These are phyloP conservation scores for Pistacia integerrima DNA, from an alignment of 345 rosid genomes.

Conservation along the genomic window DNA sequence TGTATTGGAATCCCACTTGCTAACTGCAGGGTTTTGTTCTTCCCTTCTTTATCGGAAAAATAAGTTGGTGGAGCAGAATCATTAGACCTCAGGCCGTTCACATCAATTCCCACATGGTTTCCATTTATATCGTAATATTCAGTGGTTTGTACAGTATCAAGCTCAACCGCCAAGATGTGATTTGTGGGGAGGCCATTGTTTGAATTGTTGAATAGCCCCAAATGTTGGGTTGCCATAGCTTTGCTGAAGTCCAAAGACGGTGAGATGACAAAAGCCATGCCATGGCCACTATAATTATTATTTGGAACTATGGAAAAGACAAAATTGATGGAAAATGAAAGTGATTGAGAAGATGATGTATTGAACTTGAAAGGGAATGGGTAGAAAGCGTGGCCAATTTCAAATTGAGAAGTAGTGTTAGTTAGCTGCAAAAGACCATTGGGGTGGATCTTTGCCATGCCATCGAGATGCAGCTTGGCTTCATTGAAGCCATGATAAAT, in stretches of 20 bases:
- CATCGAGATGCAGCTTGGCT: background rate
- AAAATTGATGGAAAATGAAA: slow-evolving; percentile 29
- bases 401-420: slow-evolving; percentile 31
- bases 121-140: slow-evolving; percentile 49
- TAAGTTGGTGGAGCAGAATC: slow-evolving; percentile 42
- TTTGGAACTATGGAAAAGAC: slow-evolving; percentile 24
- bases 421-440: slow-evolving; percentile 64
- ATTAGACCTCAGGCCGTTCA: slow-evolving; percentile 45
- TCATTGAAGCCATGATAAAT: slow-evolving; percentile 11
- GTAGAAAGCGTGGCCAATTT: slow-evolving; percentile 14
- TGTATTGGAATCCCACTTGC: slow-evolving; percentile 43
- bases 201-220: slow-evolving; percentile 45
- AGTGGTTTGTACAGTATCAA: slow-evolving; percentile 44
- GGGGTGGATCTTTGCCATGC: slow-evolving; percentile 32
- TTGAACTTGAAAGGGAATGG: slow-evolving; percentile 7
- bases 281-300: slow-evolving; percentile 18
- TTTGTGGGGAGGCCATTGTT: slow-evolving; percentile 26
- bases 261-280: slow-evolving; percentile 28
- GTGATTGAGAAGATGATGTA: slow-evolving; percentile 4
- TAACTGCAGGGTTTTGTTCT: slow-evolving; percentile 33
- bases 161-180: slow-evolving; percentile 56
- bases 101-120: slow-evolving; percentile 64
- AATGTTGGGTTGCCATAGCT: slow-evolving; percentile 12
- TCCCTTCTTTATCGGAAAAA: slow-evolving; percentile 25
- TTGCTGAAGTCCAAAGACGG: slow-evolving; percentile 15